Evolutionary conservation across 305 asterid genomes (phyloP).

Genomic region (Fraxinus xanthoxyloides): DNA sequence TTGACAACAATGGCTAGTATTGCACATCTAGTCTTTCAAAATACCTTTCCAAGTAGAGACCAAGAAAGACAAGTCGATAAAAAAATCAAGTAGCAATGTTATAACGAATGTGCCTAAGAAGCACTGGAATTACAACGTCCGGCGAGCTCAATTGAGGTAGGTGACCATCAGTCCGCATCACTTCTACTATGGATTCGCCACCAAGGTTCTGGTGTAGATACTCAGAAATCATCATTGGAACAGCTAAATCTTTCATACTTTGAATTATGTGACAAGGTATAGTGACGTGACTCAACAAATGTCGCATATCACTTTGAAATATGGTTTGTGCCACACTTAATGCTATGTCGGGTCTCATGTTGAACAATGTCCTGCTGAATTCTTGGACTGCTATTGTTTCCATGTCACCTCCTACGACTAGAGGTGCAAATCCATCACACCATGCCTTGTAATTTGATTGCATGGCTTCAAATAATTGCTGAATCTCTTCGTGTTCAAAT

Average conservation of each 20-base stretch:
- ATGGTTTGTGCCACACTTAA: constrained; percentile 32
- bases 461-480: constrained; percentile 44
- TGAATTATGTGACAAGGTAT: constrained; percentile 46
- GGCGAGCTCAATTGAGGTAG: constrained; percentile 50
- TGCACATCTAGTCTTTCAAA: neutral
- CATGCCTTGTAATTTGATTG: constrained; percentile 45
- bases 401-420: constrained; percentile 50
- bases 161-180: constrained; percentile 46
- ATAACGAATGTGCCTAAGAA: constrained; percentile 40
- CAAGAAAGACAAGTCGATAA: neutral
- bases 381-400: constrained; percentile 41
- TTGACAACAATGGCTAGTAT: neutral
- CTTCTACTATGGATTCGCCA: constrained; percentile 36
- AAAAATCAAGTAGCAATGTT: constrained; percentile 18
- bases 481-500: constrained; percentile 31
- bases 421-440: constrained; percentile 48
- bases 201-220: constrained; percentile 1
- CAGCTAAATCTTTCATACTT: constrained; percentile 23
- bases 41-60: neutral
- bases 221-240: neutral
- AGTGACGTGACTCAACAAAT: constrained; percentile 26
- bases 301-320: constrained; percentile 37
- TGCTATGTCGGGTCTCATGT: constrained; percentile 32
- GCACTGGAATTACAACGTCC: constrained; percentile 38
- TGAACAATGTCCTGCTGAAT: constrained; percentile 33